Evolutionary conservation across 192 early-diverging fungal species (phyloP).

Genomic region (Coemansia sp.): DNA sequence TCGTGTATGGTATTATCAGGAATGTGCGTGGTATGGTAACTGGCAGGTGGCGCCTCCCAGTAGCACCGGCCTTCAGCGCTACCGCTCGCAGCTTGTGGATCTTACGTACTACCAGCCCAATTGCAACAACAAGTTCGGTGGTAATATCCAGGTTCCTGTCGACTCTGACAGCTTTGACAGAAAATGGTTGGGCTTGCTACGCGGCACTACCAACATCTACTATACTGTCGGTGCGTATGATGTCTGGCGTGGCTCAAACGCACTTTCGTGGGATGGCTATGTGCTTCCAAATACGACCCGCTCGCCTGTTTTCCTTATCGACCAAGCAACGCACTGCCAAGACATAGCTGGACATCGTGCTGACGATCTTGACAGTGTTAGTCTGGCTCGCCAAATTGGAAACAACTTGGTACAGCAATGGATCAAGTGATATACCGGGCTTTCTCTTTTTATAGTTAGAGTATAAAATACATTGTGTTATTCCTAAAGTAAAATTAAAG

Average conservation of each 20-base stretch:
- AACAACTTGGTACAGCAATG: constrained; percentile 22
- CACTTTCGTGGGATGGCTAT: constrained; percentile 16
- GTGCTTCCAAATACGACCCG: constrained; percentile 22
- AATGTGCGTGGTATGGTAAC: constrained; percentile 66
- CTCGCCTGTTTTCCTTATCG: constrained; percentile 29
- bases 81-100: constrained; percentile 37
- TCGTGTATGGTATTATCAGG: constrained; percentile 60
- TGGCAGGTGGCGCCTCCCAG: constrained; percentile 48
- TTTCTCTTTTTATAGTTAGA: neutral
- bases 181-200: constrained; percentile 28
- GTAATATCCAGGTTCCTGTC: constrained; percentile 19
- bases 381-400: constrained; percentile 19
- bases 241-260: constrained; percentile 28
- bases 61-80: constrained; percentile 26
- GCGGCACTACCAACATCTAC: constrained; percentile 30
- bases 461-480: too few relatives aligned
- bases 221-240: constrained; percentile 29
- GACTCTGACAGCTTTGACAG: constrained; percentile 26
- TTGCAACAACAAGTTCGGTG: constrained; percentile 45
- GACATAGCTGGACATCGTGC: constrained; percentile 8
- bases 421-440: constrained; percentile 8
- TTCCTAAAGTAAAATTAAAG: too few relatives aligned
- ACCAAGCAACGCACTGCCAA: constrained; percentile 27
- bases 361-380: constrained; percentile 22
- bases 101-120: constrained; percentile 34